Conservation (phyloP, 768 basidiomycete species). For the Kwoniella newhampshirensis region DNA sequence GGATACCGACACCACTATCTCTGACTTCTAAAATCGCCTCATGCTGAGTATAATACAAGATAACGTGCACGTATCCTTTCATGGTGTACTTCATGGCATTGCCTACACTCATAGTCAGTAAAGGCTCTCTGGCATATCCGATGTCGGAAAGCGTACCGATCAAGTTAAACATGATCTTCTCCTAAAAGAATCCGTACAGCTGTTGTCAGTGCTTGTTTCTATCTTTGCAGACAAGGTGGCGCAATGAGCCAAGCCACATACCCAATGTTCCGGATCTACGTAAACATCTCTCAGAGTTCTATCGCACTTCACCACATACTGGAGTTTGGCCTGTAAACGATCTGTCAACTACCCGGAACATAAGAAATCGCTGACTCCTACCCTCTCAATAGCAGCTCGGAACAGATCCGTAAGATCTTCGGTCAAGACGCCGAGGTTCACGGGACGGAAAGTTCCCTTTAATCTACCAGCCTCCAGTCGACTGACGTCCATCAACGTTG, state of each 20-base stretch:
- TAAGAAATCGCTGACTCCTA: constrained; percentile 9
- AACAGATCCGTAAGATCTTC: constrained; percentile 53
- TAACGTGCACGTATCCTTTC: constrained; percentile 42
- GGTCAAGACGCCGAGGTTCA: constrained; percentile 49
- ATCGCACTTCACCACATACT: constrained; percentile 49
- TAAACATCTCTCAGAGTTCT: constrained; percentile 30
- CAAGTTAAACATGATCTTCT: constrained; percentile 54
- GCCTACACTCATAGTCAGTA: constrained; percentile 19
- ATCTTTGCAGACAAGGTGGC: neutral
- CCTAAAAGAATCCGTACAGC: constrained; percentile 7
- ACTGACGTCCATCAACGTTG: constrained; percentile 55
- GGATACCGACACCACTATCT: constrained; percentile 56
- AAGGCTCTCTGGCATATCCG: neutral
- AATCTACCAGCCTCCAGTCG: constrained; percentile 51
- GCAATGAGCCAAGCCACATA: neutral
- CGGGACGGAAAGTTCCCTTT: constrained; percentile 48
- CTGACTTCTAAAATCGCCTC: constrained; percentile 47
- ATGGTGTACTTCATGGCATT: constrained; percentile 54
- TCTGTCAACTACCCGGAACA: neutral
- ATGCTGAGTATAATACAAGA: constrained; percentile 27
- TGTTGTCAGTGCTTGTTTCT: neutral
- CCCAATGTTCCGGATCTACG: constrained; percentile 53
- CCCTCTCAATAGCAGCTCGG: constrained; percentile 52
- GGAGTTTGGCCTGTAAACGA: constrained; percentile 20
- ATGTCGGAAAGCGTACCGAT: constrained; percentile 31